Evolutionary conservation across 2,329 filamentous ascomycete genomes (phyloP).

Genomic region (Rasamsonia emersonii): DNA sequence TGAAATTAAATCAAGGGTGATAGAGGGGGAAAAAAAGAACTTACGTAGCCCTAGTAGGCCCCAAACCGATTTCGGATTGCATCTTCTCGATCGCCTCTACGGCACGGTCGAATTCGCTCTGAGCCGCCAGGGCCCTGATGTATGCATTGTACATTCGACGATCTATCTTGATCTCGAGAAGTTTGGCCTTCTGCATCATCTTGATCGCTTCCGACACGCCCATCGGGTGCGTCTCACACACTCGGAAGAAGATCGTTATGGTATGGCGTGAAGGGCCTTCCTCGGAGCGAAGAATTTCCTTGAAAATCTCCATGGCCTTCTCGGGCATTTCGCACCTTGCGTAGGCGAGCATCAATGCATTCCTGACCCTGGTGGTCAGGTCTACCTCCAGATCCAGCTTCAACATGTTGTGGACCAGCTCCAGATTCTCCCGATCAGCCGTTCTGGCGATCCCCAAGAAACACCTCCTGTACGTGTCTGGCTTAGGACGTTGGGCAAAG

Average conservation of each 20-base stretch:
- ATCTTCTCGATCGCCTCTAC: slow-evolving; percentile 59
- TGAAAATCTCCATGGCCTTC: slow-evolving; percentile 70
- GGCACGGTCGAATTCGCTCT: slow-evolving; percentile 61
- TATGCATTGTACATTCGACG: slow-evolving; percentile 67
- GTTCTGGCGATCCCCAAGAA: slow-evolving; percentile 64
- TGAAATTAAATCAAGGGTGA: neutral
- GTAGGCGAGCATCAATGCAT: slow-evolving; percentile 82
- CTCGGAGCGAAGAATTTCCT: slow-evolving; percentile 68
- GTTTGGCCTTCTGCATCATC: slow-evolving; percentile 49
- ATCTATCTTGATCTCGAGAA: slow-evolving; percentile 72
- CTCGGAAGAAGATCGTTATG: slow-evolving; percentile 70
- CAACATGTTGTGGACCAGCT: slow-evolving; percentile 80
- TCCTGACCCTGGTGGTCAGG: slow-evolving; percentile 66
- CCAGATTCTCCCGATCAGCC: slow-evolving; percentile 55
- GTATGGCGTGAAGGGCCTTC: slow-evolving; percentile 81
- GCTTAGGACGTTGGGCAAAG: slow-evolving; percentile 54
- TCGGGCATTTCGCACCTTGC: slow-evolving; percentile 57
- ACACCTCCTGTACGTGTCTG: slow-evolving; percentile 67
- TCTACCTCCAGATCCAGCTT: slow-evolving; percentile 83
- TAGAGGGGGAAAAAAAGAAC: slow-evolving; percentile 27
- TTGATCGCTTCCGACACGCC: slow-evolving; percentile 40
- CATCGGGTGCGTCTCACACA: slow-evolving; percentile 54
- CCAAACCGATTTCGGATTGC: slow-evolving; percentile 56
- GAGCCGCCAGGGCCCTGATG: slow-evolving; percentile 64
- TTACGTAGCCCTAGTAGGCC: slow-evolving; percentile 63